phyloP scores from a whole-genome alignment of 768 basidiomycete species.

The Pisolithus tinctorius region DNA sequence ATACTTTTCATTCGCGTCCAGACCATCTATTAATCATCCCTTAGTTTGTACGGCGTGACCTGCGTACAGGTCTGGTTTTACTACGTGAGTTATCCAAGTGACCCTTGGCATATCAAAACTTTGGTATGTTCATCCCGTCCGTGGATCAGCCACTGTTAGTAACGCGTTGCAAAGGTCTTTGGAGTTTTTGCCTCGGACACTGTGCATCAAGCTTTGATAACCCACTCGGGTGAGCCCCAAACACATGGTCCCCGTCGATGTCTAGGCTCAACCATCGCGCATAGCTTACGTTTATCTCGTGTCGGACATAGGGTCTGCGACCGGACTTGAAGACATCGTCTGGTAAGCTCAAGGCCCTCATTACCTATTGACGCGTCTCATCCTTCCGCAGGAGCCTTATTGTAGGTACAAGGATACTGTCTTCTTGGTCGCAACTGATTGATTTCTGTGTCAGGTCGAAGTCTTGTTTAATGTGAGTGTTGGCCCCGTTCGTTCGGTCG shows the following conservation, averaged over 20 bases:
- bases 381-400: conserved; percentile 13
- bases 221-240: conserved; percentile 36
- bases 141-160: neutral
- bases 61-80: conserved; percentile 52
- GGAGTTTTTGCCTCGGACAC: conserved; percentile 46
- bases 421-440: neutral
- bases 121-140: conserved; percentile 30
- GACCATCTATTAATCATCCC: neutral
- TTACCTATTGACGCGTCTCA: neutral
- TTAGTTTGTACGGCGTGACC: conserved; percentile 51
- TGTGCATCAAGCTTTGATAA: conserved; percentile 46
- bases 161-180: conserved; percentile 32
- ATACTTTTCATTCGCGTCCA: neutral
- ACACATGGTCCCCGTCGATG: neutral
- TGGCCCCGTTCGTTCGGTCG: neutral
- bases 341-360: conserved; percentile 29
- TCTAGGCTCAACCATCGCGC: neutral
- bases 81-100: conserved; percentile 40
- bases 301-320: conserved; percentile 30
- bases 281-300: conserved; percentile 45
- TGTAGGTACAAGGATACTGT: conserved; percentile 8
- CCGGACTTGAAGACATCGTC: conserved; percentile 28
- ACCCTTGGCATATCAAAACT: conserved; percentile 41
- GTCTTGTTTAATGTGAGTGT: conserved; percentile 40
- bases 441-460: conserved; percentile 32